Percentiles rank a stretch among this genome's conserved stretches.
Evolutionary conservation across 352 stramenopile genomes (phyloP).

Genomic region (Phytopythium chamaehyphon): DNA sequence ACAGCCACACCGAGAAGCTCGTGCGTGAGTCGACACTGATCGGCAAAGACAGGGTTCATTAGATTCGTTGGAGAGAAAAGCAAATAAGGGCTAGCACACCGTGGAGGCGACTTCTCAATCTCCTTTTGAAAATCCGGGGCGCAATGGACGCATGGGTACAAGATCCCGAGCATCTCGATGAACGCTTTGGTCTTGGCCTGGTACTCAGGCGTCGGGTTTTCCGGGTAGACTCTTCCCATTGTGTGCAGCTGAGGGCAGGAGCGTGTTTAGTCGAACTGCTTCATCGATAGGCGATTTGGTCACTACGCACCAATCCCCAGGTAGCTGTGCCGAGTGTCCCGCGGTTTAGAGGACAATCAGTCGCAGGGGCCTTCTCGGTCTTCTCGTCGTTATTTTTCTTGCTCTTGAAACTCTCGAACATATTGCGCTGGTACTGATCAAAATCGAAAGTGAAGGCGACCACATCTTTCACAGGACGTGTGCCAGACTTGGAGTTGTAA

Average conservation of each 20-base stretch:
- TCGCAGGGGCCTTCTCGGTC: constrained; percentile 10
- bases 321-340: constrained; percentile 83
- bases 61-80: no score
- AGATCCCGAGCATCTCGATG: constrained; percentile 88
- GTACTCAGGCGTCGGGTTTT: constrained; percentile 90
- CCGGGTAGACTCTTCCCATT: constrained; percentile 96
- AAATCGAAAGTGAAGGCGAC: no score
- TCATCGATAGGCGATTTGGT: background rate
- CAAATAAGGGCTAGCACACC: no score
- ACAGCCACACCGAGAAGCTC: constrained; percentile 95
- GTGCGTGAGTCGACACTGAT: constrained; percentile 85
- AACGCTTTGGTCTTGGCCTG: constrained; percentile 89
- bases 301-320: constrained; percentile 73
- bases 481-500: no score
- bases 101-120: constrained; percentile 88
- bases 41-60: no score
- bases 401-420: constrained; percentile 77
- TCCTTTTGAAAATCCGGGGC: constrained; percentile 94
- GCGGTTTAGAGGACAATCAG: constrained; percentile 82
- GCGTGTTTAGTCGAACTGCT: no score
- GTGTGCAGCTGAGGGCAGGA: constrained; percentile 90
- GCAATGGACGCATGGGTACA: constrained; percentile 94
- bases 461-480: no score
- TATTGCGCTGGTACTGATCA: no score
- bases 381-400: constrained; percentile 14